Evolutionary conservation across 2,329 filamentous ascomycete genomes (phyloP), one percentile per base, ranked within the genome.

Genomic region (Ascochyta clinopodiicola): DNA sequence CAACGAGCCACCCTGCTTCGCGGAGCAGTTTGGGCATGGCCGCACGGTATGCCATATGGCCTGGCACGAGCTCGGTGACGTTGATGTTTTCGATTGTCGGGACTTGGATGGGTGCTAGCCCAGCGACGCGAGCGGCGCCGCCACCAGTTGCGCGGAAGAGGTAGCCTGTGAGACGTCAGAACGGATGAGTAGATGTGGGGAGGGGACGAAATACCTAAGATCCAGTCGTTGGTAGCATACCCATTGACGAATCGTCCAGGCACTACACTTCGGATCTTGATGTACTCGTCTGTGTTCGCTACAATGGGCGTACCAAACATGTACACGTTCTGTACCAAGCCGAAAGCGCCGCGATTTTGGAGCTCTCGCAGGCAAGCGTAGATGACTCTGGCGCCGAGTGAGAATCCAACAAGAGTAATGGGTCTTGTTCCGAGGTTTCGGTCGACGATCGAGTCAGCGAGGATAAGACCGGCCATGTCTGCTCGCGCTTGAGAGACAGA

Each of bases 191-290:
- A 24, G 6, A 24, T 19, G 12, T 7, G 15, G 19, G 40, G 15
- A 13, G 19, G 43, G 0, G 34, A 37, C 31, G 19, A 31, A 73
- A 44, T 69, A 57, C 89, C 92, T 44, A 99, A 78, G 68, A 99
- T 98, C 95, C 95, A 99, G 78, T 99, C 95, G 72, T 95, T 97
- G 43, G 85, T 89, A 64, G 95, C 91, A 78, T 93, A 99, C 15
- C 91, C 95, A 70, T 96, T 99, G 61, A 99, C 87, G 64, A 98
- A 96, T 37, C 93, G 86, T n/a, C 95, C 95, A 7, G 91, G 84
- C 3, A 98, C 90, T 3, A 96, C 88, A n/a, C 88, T 88, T 51
- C 89, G 86, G 9, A 89, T 90, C 66, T 85, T 88, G 22, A 93
- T 76, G 66, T 91, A 98, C 60, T 99, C 95, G 52, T 98, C 94